Conservation (phyloP, 176 grass and related monocot species). For the Panicum miliaceum region DNA sequence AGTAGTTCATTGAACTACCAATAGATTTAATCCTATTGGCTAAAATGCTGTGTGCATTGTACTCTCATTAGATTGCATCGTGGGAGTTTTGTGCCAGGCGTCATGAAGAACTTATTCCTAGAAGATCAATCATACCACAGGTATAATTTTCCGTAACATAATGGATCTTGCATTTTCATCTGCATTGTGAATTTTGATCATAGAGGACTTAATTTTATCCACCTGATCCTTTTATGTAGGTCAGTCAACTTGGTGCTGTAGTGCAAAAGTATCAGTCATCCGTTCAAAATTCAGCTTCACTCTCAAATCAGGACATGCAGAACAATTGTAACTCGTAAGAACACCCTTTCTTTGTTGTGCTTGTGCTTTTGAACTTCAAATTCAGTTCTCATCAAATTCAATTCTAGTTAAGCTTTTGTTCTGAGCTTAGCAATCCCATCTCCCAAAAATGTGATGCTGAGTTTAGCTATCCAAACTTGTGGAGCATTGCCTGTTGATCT, state of each 20-base stretch:
- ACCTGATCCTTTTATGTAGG: slow-evolving; percentile 55
- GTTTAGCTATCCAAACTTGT: background rate
- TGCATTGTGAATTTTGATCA: background rate
- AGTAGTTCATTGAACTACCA: slow-evolving; percentile 5
- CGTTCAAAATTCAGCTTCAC: slow-evolving; percentile 63
- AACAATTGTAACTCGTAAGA: slow-evolving; percentile 95
- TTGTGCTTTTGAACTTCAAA: slow-evolving; percentile 21
- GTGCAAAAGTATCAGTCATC: slow-evolving; percentile 87
- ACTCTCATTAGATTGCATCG: slow-evolving; percentile 75
- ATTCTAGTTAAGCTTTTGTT: slow-evolving; percentile 3
- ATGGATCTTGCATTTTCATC: background rate
- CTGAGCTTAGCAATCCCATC: slow-evolving; percentile 1
- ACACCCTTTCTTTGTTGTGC: slow-evolving; percentile 5
- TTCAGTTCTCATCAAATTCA: slow-evolving; percentile 24
- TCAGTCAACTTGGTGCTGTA: slow-evolving; percentile 82
- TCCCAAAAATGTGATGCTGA: background rate
- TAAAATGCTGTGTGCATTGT: slow-evolving; percentile 29
- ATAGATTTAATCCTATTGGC: background rate
- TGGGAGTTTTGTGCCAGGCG: slow-evolving; percentile 96
- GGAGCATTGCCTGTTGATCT: background rate
- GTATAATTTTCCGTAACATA: slow-evolving; percentile 46
- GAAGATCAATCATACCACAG: slow-evolving; percentile 89
- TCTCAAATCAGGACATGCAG: slow-evolving; percentile 87
- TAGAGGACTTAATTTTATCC: slow-evolving; percentile 15
- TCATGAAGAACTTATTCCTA: slow-evolving; percentile 95